A percentile compares a stretch with the other conserved stretches of the same genome.
Evolutionary conservation across 1,284 basidiomycete species (phyloP).

Genomic region (Pterulicium gracile): DNA sequence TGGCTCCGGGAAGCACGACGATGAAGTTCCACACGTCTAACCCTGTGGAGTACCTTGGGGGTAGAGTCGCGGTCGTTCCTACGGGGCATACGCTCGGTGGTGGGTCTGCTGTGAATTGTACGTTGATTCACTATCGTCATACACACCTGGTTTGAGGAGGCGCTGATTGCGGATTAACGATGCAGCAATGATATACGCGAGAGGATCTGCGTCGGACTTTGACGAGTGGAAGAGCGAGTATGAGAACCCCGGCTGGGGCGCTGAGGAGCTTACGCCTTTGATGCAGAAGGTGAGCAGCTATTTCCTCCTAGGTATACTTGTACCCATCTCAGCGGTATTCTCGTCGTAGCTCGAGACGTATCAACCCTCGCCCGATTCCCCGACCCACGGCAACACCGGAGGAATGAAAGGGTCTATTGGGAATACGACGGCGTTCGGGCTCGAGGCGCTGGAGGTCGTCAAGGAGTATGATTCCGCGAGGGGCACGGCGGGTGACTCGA

Average conservation of each 20-base stretch:
- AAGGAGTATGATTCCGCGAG: constrained; percentile 33
- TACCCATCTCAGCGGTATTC: background rate
- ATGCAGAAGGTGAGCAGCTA: background rate
- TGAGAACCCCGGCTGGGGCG: background rate
- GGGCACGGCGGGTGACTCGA: constrained; percentile 27
- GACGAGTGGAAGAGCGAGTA: background rate
- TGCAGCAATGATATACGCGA: constrained; percentile 7
- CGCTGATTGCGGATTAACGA: too few species aligned
- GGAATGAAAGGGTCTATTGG: constrained; percentile 16
- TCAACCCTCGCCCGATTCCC: background rate
- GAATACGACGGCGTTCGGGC: constrained; percentile 22
- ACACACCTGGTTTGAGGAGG: too few species aligned
- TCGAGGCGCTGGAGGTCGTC: constrained; percentile 35
- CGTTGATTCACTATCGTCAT: constrained; percentile 27
- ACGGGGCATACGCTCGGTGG: constrained; percentile 44
- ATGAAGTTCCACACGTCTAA: background rate
- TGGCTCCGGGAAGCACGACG: background rate
- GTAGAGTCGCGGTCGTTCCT: constrained; percentile 29
- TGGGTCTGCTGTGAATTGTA: constrained; percentile 51
- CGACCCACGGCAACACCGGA: constrained; percentile 37
- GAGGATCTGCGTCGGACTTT: constrained; percentile 23
- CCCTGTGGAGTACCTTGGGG: constrained; percentile 9
- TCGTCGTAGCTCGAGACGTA: background rate
- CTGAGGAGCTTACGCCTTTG: background rate
- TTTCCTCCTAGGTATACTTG: background rate